Evolutionary conservation across 306 rosid species (phyloP).

Genomic region (Arachis stenosperma): DNA sequence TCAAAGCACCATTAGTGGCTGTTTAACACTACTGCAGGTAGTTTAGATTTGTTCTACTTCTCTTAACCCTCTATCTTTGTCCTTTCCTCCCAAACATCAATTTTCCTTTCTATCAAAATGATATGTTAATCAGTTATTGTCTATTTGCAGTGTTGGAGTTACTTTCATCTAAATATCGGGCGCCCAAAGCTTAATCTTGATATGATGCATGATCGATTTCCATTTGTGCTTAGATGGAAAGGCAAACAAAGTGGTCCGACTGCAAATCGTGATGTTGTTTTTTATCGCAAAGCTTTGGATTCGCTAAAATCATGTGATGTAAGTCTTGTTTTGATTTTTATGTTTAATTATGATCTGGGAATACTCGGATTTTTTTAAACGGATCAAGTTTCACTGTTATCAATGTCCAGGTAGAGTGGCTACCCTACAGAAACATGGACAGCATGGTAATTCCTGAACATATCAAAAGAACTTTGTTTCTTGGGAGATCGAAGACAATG

Average conservation of each 20-base stretch:
- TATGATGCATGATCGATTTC: constrained; percentile 77
- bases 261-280: constrained; percentile 96
- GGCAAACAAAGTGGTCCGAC: constrained; percentile 97
- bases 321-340: constrained; percentile 45
- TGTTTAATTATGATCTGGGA: constrained; percentile 15
- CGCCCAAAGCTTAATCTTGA: constrained; percentile 92
- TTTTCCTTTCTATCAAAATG: constrained; percentile 12
- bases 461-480: constrained; percentile 65
- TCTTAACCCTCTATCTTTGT: constrained; percentile 13
- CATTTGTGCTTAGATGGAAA: constrained; percentile 96
- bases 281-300: constrained; percentile 95
- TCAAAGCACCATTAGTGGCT: constrained; percentile 98
- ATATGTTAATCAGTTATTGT: constrained; percentile 19
- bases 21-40: constrained; percentile 95
- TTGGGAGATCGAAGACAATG: constrained; percentile 96
- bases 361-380: constrained; percentile 28
- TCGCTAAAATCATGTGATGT: constrained; percentile 84
- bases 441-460: constrained; percentile 86
- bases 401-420: constrained; percentile 90
- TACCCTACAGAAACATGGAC: constrained; percentile 84
- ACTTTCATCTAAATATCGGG: constrained; percentile 94
- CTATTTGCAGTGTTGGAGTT: constrained; percentile 92
- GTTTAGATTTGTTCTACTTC: constrained; percentile 6
- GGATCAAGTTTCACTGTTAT: constrained; percentile 38
- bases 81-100: neutral